Evolutionary conservation across 176 grass and related monocot species (phyloP).

Genomic region (Neostapfia colusana): DNA sequence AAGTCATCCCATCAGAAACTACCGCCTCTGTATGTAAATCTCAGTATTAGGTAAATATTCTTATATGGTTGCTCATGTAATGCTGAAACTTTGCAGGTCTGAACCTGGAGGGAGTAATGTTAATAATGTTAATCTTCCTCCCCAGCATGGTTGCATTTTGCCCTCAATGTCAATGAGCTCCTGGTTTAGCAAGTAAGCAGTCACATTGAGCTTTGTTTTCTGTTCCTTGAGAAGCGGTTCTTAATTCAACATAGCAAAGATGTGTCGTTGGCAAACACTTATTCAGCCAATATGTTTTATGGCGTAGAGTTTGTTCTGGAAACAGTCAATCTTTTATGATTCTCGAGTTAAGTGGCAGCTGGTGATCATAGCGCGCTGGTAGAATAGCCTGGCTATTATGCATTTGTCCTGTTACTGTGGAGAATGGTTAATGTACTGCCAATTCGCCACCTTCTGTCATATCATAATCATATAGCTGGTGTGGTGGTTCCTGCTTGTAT

Average conservation of each 20-base stretch:
- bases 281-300: slow-evolving; percentile 21
- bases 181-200: slow-evolving; percentile 81
- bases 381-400: not conserved
- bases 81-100: slow-evolving; percentile 54
- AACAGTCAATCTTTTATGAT: slow-evolving; percentile 4
- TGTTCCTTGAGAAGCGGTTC: slow-evolving; percentile 18
- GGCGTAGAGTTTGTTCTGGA: not conserved
- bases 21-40: slow-evolving; percentile 48
- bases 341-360: not conserved
- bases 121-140: slow-evolving; percentile 33
- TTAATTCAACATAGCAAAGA: slow-evolving; percentile 26
- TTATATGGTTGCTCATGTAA: slow-evolving; percentile 38
- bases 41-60: slow-evolving; percentile 37
- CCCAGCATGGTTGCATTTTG: slow-evolving; percentile 71
- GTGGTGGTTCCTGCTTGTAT: not conserved
- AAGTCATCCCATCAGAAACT: slow-evolving; percentile 31
- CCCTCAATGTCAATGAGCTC: slow-evolving; percentile 64
- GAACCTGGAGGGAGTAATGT: slow-evolving; percentile 42
- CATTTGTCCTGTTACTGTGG: slow-evolving; percentile 6
- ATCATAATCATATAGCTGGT: slow-evolving; percentile 3
- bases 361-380: not conserved
- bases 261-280: not conserved
- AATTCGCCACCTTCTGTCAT: slow-evolving; percentile 15
- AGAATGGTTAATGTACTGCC: not conserved
- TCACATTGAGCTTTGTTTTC: slow-evolving; percentile 25